phyloP scores from a whole-genome alignment of 768 basidiomycete species.

The Phallus indusiatus region DNA sequence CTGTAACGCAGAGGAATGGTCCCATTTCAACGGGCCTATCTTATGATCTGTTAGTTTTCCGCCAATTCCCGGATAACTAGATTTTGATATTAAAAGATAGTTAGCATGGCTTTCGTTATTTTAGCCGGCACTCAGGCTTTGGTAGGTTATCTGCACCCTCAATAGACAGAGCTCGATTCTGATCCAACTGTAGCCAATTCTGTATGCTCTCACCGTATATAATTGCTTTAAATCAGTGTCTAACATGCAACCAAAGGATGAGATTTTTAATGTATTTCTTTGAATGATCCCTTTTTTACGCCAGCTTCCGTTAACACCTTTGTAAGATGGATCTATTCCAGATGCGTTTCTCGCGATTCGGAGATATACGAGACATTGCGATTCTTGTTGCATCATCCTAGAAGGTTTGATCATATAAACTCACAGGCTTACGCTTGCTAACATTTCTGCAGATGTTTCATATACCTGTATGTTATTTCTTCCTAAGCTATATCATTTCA shows the following conservation, averaged over 20 bases:
- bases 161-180: background rate
- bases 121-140: conserved; percentile 91
- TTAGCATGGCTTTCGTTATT: conserved; percentile 63
- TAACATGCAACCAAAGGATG: conserved; percentile 35
- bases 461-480: conserved; percentile 41
- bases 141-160: conserved; percentile 43
- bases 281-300: background rate
- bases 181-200: conserved; percentile 50
- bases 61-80: too few species aligned
- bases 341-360: conserved; percentile 48
- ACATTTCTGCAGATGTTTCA: conserved; percentile 49
- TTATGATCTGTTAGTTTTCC: conserved; percentile 42
- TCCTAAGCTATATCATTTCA: background rate
- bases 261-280: conserved; percentile 72
- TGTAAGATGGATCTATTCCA: conserved; percentile 63
- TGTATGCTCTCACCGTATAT: conserved; percentile 43
- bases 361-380: conserved; percentile 68
- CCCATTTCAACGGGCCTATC: conserved; percentile 81
- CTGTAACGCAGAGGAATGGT: conserved; percentile 41
- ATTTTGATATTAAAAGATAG: background rate
- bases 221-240: background rate
- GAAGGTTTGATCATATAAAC: conserved; percentile 32
- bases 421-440: background rate
- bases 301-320: conserved; percentile 5
- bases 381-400: conserved; percentile 91